A percentile compares a stretch with the other conserved stretches of the same genome.
These are phyloP conservation scores for Amoeboaphelidium protococcarum DNA, from an alignment of 371 early-diverging fungal genomes.

Conservation along the genomic window DNA sequence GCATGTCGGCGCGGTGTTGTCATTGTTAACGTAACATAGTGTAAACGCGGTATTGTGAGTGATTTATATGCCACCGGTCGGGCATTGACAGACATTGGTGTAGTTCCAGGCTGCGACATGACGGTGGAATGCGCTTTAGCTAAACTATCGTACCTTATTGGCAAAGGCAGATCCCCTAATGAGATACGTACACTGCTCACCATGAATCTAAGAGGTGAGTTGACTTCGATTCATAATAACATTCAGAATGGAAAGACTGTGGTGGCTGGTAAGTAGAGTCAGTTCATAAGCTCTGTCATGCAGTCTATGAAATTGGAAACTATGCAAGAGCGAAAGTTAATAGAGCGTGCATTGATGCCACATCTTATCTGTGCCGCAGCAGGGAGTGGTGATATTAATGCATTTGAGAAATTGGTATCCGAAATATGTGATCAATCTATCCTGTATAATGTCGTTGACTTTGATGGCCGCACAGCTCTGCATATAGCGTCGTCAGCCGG, in stretches of 20 bases:
- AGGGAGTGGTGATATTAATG: too few species aligned
- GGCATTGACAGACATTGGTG: conserved; percentile 46
- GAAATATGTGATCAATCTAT: neutral
- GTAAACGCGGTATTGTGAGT: conserved; percentile 55
- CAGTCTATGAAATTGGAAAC: neutral
- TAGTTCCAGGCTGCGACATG: conserved; percentile 50
- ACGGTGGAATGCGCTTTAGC: conserved; percentile 3
- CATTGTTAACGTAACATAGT: conserved; percentile 80
- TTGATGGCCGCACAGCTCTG: neutral
- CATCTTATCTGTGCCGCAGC: neutral
- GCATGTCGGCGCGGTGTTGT: conserved; percentile 77
- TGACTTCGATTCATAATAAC: conserved; percentile 47
- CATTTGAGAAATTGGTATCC: neutral
- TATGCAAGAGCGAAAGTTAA: neutral
- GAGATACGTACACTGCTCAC: conserved; percentile 48
- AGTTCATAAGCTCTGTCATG: neutral
- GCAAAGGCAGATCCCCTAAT: conserved; percentile 27
- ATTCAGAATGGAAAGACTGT: conserved; percentile 9
- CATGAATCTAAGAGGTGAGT: conserved; percentile 63
- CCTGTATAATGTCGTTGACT: neutral
- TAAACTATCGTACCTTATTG: conserved; percentile 47
- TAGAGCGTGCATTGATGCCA: neutral
- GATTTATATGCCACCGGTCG: conserved; percentile 76
- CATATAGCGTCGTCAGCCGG: neutral
- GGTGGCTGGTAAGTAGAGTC: neutral